phyloP scores from a whole-genome alignment of 768 basidiomycete species.

The Pholiota microspora region DNA sequence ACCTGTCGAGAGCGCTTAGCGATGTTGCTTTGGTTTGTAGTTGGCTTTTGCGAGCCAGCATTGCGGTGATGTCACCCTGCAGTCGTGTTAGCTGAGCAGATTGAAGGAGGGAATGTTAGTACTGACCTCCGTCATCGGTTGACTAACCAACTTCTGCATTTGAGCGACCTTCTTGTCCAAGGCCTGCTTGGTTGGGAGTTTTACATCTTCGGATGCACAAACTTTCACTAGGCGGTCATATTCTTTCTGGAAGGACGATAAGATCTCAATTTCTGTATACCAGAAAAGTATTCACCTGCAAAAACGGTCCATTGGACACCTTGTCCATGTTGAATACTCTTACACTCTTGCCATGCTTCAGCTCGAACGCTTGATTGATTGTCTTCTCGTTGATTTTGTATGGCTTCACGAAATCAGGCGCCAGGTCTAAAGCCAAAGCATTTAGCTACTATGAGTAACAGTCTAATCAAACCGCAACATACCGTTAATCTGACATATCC shows the following conservation, averaged over 20 bases:
- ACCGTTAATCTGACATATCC: slow-evolving; percentile 82
- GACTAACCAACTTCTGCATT: slow-evolving; percentile 54
- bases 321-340: slow-evolving; percentile 76
- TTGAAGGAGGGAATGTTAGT: too few species aligned
- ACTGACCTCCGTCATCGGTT: slow-evolving; percentile 77
- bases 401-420: slow-evolving; percentile 51
- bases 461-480: slow-evolving; percentile 26
- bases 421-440: slow-evolving; percentile 38
- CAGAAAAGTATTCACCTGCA: slow-evolving; percentile 44
- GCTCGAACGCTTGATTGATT: slow-evolving; percentile 66
- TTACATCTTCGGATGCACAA: slow-evolving; percentile 50
- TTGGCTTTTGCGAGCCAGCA: slow-evolving; percentile 65
- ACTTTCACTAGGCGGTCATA: slow-evolving; percentile 56
- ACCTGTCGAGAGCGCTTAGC: slow-evolving; percentile 54
- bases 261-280: slow-evolving; percentile 1
- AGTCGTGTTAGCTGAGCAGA: too few species aligned
- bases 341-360: slow-evolving; percentile 73
- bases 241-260: slow-evolving; percentile 53
- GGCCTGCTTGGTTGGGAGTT: slow-evolving; percentile 64
- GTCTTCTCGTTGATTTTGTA: slow-evolving; percentile 69
- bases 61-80: slow-evolving; percentile 81
- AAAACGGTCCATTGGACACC: slow-evolving; percentile 74
- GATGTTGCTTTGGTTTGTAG: slow-evolving; percentile 31
- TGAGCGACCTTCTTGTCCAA: slow-evolving; percentile 66
- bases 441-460: slow-evolving; percentile 6